Conservation (phyloP, 2,329 filamentous ascomycete genomes). For the Onygenales sp. region DNA sequence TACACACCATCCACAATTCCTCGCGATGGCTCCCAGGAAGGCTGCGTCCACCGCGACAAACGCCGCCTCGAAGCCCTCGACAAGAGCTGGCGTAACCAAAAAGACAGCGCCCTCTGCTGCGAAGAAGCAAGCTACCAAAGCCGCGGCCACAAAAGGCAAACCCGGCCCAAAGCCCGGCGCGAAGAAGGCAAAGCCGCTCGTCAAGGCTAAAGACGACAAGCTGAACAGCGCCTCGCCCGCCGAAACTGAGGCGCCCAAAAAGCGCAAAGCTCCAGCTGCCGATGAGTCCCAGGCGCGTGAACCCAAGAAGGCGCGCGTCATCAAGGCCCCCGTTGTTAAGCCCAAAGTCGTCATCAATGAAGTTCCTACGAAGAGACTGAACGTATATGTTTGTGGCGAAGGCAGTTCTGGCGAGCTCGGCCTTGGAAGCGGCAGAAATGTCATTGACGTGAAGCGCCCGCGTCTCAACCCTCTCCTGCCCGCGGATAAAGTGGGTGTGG, state of each 20-base stretch:
- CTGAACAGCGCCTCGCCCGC: neutral
- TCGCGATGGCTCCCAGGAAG: conserved; percentile 16
- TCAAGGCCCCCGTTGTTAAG: conserved; percentile 15
- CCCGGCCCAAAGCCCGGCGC: neutral
- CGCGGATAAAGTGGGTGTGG: conserved; percentile 52
- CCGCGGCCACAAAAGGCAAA: conserved; percentile 14
- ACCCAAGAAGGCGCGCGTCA: conserved; percentile 22
- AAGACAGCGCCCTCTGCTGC: conserved; percentile 14
- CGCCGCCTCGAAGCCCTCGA: conserved; percentile 14
- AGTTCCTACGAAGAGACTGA: conserved; percentile 47
- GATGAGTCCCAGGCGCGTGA: conserved; percentile 20
- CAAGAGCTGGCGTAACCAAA: conserved; percentile 16
- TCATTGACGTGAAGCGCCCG: conserved; percentile 65
- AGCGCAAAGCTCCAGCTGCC: conserved; percentile 25
- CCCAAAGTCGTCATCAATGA: conserved; percentile 47
- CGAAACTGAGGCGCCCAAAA: conserved; percentile 8
- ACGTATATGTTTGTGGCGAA: conserved; percentile 74
- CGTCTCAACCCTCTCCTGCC: conserved; percentile 56
- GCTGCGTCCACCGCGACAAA: conserved; percentile 19
- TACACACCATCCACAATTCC: conserved; percentile 1
- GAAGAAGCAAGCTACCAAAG: conserved; percentile 9
- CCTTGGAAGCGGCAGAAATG: conserved; percentile 56
- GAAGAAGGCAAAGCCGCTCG: conserved; percentile 1
- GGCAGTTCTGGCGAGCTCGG: conserved; percentile 75
- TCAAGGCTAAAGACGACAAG: neutral